Base-by-base conservation (phyloP, 2,329 filamentous ascomycete genomes). In the Talaromyces funiculosus region DNA sequence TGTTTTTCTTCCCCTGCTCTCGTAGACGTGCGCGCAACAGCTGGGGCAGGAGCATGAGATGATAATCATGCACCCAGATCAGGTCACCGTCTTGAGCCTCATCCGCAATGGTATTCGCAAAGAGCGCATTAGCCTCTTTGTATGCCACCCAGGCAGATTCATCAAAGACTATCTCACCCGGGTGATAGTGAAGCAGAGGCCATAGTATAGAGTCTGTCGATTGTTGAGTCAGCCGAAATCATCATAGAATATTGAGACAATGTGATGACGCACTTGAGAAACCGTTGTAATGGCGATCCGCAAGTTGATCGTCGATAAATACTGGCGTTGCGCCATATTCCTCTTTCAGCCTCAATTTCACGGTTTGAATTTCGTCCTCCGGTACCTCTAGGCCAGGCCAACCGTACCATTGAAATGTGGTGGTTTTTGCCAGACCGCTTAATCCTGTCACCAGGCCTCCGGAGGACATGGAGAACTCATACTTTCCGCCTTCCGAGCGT, bases 61-160 rank as follows among this genome's bases (percentile, higher is more conserved):
- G 94, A 78, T 97, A 99, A 76, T 99, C 94, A 75, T 99, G 94
- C 5, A 99, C 90, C 94, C 94, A 99, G 69, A 99, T 89, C 69
- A 97, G 79, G 75, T 99, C 94, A 60, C 92, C 92, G 73, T 97
- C 93, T 73, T 92, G 85, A 10, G 97, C 90, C 68, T 96, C 90
- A 68, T 88, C 87, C 60, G 89, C 86, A 66, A 99, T 88, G 14
- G 89, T 87, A 78, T 93, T 88, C 62, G 94, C 93, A 71, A 97
- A 99, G 7, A 96, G 82, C 53, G 89, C 86, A 77, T 97, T 99
- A 66, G 95, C 93, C 72, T 96, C 90, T 69, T 87, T 87, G 80
- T 97, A 97, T 57, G 92, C 93, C 24, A 87, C 84, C 94, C 94
- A 99, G 3, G 92, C 90, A 43, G 88, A 89, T 78, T 97, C 93